Conservation (phyloP, 2,329 filamentous ascomycete species). For the Aureobasidium zeae region DNA sequence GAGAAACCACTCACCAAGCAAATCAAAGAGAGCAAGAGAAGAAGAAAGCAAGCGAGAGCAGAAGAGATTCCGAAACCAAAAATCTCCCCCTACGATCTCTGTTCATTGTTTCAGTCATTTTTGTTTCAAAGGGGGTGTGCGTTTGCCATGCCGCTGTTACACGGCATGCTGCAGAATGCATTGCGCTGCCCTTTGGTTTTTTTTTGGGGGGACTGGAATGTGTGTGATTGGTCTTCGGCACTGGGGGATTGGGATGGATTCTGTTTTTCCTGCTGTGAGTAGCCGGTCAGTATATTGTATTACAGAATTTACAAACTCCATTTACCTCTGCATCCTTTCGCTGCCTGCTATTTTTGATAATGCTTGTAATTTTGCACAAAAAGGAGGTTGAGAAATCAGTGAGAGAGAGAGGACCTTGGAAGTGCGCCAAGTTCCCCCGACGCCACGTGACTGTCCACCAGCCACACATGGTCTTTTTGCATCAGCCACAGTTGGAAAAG, state of each 20-base stretch:
- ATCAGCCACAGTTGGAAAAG: slow-evolving; percentile 14
- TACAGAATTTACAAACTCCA: too few relatives aligned
- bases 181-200: not conserved
- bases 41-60: not conserved
- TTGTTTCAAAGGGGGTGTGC: not conserved
- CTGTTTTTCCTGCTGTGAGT: too few relatives aligned
- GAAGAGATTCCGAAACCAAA: not conserved
- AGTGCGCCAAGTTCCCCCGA: too few relatives aligned
- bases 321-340: too few relatives aligned
- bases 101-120: slow-evolving; percentile 19
- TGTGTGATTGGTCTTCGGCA: slow-evolving; percentile 17
- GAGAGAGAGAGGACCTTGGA: too few relatives aligned
- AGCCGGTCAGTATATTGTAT: too few relatives aligned
- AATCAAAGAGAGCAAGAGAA: not conserved
- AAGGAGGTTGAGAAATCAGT: too few relatives aligned
- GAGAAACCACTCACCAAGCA: too few relatives aligned
- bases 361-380: too few relatives aligned
- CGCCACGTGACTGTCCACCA: too few relatives aligned
- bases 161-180: slow-evolving; percentile 14
- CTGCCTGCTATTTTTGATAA: too few relatives aligned
- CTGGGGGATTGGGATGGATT: not conserved
- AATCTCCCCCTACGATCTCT: slow-evolving; percentile 19
- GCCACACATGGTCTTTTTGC: too few relatives aligned
- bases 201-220: not conserved
- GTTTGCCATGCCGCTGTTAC: not conserved